Base-by-base conservation (phyloP, 2,329 filamentous ascomycete genomes). In the Anisogramma anomala region DNA sequence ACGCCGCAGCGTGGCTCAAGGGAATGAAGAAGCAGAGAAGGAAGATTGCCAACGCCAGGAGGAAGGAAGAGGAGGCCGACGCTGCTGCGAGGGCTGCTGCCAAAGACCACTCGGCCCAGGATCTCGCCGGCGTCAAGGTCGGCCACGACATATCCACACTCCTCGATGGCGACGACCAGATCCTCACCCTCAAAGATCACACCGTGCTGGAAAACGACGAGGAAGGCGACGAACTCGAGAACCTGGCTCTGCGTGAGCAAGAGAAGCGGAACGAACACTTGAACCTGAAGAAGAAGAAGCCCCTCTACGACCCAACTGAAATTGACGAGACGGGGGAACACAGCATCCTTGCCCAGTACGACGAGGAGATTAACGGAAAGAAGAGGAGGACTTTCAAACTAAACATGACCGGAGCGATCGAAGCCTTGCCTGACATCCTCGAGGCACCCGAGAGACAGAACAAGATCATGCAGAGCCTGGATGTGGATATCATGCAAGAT, bases 21-120 rank as follows among this genome's bases (percentile, higher is more conserved):
- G 81, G 81, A 45, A 82, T 89, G 59, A 96, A 94, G 71, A 96
- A 94, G 67, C 74, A 88, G 38, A 86, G 94, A 60, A 94, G 87
- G 71, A 84, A 88, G 63, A 88, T 96, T 28, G 82, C 81, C 33
- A 80, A 84, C 52, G 78, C 80, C 22, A 74, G 82, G 50, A 77
- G 77, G 55, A 55, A 69, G 39, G 84, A 86, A 46, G 77, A 84
- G 54, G 86, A 95, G 58, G 65, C 86, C 33, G 84, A 79, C 8
- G 84, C 85, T 46, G 79, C 82, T 4, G 82, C 88, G 57, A 74
- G 74, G 8, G 72, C 67, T 3, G 72, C 73, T 1, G 75, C 74
- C 3, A 79, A 78, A 2, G 60, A 89, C 53, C 94, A 95, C 59
- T 88, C 84, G 1, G 77, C 85, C 3, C 82, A 82, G 46, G 88